Percentiles rank a stretch among this genome's conserved stretches.
These are phyloP conservation scores for Prunus kanzakura DNA, from an alignment of 306 rosid genomes.

Conservation along the genomic window DNA sequence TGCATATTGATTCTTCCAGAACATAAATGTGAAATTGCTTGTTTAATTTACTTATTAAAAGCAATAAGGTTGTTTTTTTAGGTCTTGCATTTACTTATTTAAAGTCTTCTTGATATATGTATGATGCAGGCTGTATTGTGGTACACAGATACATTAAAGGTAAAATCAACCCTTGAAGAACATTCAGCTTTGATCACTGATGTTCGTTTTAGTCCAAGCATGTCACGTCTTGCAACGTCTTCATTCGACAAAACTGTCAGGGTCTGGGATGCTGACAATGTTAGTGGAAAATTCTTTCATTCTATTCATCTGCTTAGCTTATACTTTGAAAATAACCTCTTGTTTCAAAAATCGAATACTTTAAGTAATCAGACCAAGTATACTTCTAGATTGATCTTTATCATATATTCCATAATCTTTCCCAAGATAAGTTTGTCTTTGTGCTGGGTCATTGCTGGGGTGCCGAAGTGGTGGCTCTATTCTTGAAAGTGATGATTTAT, in stretches of 20 bases:
- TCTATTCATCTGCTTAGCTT: not conserved
- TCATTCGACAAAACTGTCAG: constrained; percentile 94
- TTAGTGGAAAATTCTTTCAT: constrained; percentile 39
- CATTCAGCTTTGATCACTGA: constrained; percentile 82
- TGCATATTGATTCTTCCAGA: constrained; percentile 1
- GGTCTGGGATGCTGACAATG: constrained; percentile 98
- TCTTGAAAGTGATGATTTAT: not conserved
- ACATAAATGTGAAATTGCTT: constrained; percentile 16
- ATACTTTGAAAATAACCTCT: not conserved
- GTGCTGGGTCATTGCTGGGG: not conserved
- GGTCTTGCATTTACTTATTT: not conserved
- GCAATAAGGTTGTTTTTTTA: not conserved
- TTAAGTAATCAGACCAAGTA: too few species aligned
- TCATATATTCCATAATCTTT: not conserved
- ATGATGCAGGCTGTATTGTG: constrained; percentile 82
- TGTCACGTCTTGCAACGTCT: constrained; percentile 89
- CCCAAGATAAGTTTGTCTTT: not conserved
- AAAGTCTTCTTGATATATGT: constrained; percentile 15
- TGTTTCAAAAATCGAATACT: too few species aligned
- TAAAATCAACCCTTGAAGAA: constrained; percentile 74
- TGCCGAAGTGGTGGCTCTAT: not conserved
- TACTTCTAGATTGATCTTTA: not conserved
- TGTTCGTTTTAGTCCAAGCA: constrained; percentile 93
- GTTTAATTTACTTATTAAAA: constrained; percentile 10
- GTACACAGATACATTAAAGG: constrained; percentile 75